Percentiles rank a stretch among this genome's conserved stretches.
Evolutionary conservation across 129 eudicot species (phyloP).

Genomic region (Ambrosia artemisiifolia): DNA sequence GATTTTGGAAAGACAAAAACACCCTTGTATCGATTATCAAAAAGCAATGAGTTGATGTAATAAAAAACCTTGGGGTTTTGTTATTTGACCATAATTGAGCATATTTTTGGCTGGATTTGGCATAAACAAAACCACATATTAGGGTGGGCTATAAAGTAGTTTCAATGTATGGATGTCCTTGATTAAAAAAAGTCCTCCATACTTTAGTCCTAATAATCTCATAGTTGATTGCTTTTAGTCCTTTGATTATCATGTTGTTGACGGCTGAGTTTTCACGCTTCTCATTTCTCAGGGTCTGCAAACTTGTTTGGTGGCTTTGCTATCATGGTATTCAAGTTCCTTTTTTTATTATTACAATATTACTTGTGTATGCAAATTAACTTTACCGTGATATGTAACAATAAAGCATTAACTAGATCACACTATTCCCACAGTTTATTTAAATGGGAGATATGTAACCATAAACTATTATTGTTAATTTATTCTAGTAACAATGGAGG

Average conservation of each 20-base stretch:
- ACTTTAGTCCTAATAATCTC: not conserved
- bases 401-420: conserved; percentile 7
- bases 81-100: not conserved
- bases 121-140: not conserved
- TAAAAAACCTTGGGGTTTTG: not conserved
- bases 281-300: conserved; percentile 80
- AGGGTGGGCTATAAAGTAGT: not conserved
- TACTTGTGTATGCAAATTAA: conserved; percentile 14
- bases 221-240: conserved; percentile 1
- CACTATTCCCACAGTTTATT: conserved; percentile 7
- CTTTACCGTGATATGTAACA: conserved; percentile 4
- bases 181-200: not conserved
- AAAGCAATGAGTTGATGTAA: not conserved
- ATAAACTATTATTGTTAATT: not conserved
- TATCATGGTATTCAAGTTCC: conserved; percentile 70
- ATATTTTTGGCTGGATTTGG: not conserved
- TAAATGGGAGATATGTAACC: conserved; percentile 5
- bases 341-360: not conserved
- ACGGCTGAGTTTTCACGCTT: conserved; percentile 20
- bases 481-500: not conserved
- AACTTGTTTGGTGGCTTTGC: conserved; percentile 86
- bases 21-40: not conserved
- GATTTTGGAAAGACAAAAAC: not conserved
- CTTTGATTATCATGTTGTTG: conserved; percentile 14
- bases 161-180: not conserved